Evolutionary conservation across 2,329 filamentous ascomycete genomes (phyloP).

Genomic region (Pestalotiopsis sp.): DNA sequence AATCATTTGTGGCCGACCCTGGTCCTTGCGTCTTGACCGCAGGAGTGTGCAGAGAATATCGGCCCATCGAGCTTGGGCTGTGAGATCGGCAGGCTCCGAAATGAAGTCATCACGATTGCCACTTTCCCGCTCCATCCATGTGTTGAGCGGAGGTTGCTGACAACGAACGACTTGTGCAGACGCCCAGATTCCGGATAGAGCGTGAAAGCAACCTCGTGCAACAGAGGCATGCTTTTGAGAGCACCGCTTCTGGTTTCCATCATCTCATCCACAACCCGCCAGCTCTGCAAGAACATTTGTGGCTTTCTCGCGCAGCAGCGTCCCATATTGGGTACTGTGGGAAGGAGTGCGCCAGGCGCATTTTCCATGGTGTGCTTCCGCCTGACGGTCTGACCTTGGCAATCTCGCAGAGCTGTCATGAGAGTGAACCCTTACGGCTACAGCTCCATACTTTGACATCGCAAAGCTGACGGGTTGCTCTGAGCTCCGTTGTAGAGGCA

Average conservation of each 20-base stretch:
- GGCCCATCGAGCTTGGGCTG: background rate
- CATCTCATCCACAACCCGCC: background rate
- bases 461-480: background rate
- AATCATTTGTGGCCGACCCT: background rate
- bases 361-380: background rate
- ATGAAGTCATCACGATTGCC: slow-evolving; percentile 4
- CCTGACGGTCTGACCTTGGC: background rate
- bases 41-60: background rate
- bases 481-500: background rate
- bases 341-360: background rate
- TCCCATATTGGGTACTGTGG: background rate
- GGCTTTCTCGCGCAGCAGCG: background rate
- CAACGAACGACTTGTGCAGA: background rate
- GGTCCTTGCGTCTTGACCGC: background rate
- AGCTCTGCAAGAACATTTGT: background rate
- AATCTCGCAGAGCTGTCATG: background rate
- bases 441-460: background rate
- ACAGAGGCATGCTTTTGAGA: background rate
- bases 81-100: slow-evolving; percentile 9
- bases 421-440: background rate
- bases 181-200: background rate
- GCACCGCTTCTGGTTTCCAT: background rate
- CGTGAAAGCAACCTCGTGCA: background rate
- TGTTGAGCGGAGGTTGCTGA: background rate
- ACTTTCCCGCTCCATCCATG: background rate